Percentiles rank a stretch among this genome's conserved stretches.
Conservation (phyloP, 2,329 filamentous ascomycete genomes). For the Aspergillus sp. region DNA sequence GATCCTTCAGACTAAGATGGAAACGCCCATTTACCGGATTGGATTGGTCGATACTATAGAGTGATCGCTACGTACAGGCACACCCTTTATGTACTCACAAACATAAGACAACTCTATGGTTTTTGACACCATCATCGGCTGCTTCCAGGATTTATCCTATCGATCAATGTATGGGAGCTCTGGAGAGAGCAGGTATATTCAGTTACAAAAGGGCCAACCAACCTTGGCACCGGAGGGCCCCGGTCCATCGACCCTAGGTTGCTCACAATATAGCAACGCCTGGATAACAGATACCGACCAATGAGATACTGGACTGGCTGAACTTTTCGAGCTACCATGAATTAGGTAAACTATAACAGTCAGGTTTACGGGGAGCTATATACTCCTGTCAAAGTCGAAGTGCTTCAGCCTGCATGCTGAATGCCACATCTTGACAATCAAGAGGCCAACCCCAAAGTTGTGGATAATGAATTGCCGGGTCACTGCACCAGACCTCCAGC, state of each 20-base stretch:
- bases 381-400: background rate
- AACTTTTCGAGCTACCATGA: background rate
- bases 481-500: background rate
- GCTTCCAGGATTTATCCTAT: background rate
- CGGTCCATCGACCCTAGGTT: background rate
- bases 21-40: background rate
- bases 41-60: too few species aligned
- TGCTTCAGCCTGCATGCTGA: background rate
- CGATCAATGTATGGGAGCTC: background rate
- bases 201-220: background rate
- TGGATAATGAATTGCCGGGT: background rate
- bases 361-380: background rate
- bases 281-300: background rate
- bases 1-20: background rate
- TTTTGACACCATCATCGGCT: background rate
- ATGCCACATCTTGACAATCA: background rate
- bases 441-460: background rate
- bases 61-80: too few species aligned
- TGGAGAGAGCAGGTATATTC: background rate
- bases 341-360: background rate
- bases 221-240: background rate
- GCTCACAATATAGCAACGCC: background rate
- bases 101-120: too few species aligned
- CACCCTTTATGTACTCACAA: too few species aligned
- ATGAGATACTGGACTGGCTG: background rate